Evolutionary conservation across 2,329 filamentous ascomycete species (phyloP).

Genomic region (Endoconidiophora laricicola): DNA sequence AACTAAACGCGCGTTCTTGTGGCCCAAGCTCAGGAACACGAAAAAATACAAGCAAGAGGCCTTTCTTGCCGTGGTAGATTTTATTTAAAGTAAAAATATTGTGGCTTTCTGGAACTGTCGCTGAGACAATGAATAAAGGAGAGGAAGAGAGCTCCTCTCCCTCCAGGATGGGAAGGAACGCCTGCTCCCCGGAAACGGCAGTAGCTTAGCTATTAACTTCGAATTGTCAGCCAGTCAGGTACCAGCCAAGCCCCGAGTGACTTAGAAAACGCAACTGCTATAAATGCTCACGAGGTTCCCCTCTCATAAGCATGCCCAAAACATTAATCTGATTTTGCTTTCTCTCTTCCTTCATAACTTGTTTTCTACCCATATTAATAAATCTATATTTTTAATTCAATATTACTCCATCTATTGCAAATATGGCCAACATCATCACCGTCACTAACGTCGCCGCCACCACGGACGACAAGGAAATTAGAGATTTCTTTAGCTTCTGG

Average conservation of each 20-base stretch:
- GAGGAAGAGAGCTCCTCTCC: too few species aligned
- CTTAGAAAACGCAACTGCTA: background rate
- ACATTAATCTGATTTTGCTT: background rate
- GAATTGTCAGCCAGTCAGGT: too few species aligned
- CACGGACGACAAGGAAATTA: conserved; percentile 80
- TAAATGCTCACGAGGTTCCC: background rate
- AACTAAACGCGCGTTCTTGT: too few species aligned
- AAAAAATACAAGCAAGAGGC: too few species aligned
- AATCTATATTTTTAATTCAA: background rate
- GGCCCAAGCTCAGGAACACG: too few species aligned
- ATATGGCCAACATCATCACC: conserved; percentile 54
- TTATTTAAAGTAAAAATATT: too few species aligned
- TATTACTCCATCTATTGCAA: conserved; percentile 15
- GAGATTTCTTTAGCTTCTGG: conserved; percentile 96
- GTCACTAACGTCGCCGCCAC: conserved; percentile 74
- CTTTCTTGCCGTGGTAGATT: too few species aligned
- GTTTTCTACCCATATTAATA: background rate
- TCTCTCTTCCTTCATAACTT: background rate
- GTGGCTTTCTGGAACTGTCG: too few species aligned
- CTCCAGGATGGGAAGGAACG: too few species aligned
- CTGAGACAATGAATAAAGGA: too few species aligned
- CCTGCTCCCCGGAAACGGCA: too few species aligned
- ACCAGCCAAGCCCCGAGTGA: background rate
- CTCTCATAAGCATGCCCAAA: background rate
- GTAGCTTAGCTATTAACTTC: too few species aligned